Evolutionary conservation across 441 rosid genomes (phyloP).

Genomic region (Gossypium laxum): DNA sequence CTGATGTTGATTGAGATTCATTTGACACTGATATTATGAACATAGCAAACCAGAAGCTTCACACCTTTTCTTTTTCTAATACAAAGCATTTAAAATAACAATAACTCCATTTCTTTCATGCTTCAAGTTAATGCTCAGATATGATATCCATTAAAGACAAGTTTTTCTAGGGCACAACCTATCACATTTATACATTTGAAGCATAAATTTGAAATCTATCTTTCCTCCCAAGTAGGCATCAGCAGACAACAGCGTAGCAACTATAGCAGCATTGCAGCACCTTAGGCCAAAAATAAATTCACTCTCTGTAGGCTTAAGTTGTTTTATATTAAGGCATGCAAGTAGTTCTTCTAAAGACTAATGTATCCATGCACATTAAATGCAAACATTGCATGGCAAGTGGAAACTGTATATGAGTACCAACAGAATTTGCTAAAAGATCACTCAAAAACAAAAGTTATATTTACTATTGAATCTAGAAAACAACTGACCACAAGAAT

Average conservation of each 20-base stretch:
- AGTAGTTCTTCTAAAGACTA: background rate
- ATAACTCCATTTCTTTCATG: background rate
- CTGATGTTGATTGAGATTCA: background rate
- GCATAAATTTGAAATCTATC: background rate
- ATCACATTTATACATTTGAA: background rate
- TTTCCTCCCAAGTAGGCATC: background rate
- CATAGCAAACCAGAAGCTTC: background rate
- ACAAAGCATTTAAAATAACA: slow-evolving; percentile 4
- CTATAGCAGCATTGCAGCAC: background rate
- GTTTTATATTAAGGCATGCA: background rate
- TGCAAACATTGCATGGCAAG: background rate
- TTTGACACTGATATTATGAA: background rate
- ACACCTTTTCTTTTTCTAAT: background rate
- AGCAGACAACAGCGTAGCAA: background rate
- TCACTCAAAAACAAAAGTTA: background rate
- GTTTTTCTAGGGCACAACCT: background rate
- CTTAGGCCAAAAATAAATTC: background rate
- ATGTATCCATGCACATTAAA: background rate
- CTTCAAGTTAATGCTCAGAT: background rate
- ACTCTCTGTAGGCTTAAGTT: background rate
- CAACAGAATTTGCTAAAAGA: background rate
- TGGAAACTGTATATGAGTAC: background rate
- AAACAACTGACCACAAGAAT: background rate
- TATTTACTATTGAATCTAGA: slow-evolving; percentile 10
- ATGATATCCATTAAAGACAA: background rate